A percentile compares a stretch with the other conserved stretches of the same genome.
phyloP scores from a whole-genome alignment of 352 stramenopile species.

The Hyaloperonospora arabidopsidis region DNA sequence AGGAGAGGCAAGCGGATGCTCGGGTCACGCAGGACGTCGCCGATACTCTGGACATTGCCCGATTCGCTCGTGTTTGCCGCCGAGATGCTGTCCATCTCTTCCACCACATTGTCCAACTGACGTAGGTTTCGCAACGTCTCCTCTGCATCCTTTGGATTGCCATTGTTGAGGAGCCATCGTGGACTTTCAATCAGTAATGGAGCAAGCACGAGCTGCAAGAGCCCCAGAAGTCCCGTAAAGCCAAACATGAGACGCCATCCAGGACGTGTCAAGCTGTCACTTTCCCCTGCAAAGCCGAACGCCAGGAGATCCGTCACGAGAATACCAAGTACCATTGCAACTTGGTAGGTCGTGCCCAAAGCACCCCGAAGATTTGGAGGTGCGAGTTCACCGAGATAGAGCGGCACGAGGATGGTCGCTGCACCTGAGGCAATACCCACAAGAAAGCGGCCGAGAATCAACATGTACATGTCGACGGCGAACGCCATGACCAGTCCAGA shows the following conservation, averaged over 20 bases:
- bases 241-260: constrained; percentile 64
- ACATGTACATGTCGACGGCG: constrained; percentile 60
- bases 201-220: constrained; percentile 40
- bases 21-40: constrained; percentile 40
- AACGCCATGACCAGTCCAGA: constrained; percentile 47
- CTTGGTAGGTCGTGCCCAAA: constrained; percentile 60
- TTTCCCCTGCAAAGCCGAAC: constrained; percentile 48
- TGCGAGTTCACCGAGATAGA: constrained; percentile 63
- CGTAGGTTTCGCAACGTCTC: constrained; percentile 42
- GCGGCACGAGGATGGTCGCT: constrained; percentile 56
- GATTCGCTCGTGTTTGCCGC: constrained; percentile 52
- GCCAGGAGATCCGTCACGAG: constrained; percentile 38
- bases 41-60: constrained; percentile 39
- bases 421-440: constrained; percentile 57
- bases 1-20: constrained; percentile 50
- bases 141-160: constrained; percentile 43
- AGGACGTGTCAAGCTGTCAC: constrained; percentile 35
- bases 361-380: constrained; percentile 57
- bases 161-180: constrained; percentile 59
- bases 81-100: constrained; percentile 65
- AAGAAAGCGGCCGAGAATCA: constrained; percentile 56
- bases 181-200: constrained; percentile 58
- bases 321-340: constrained; percentile 57
- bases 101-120: constrained; percentile 47
- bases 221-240: constrained; percentile 47